Base-by-base conservation (phyloP, 2,329 filamentous ascomycete species). In the Alternaria hordeiaustralica region DNA sequence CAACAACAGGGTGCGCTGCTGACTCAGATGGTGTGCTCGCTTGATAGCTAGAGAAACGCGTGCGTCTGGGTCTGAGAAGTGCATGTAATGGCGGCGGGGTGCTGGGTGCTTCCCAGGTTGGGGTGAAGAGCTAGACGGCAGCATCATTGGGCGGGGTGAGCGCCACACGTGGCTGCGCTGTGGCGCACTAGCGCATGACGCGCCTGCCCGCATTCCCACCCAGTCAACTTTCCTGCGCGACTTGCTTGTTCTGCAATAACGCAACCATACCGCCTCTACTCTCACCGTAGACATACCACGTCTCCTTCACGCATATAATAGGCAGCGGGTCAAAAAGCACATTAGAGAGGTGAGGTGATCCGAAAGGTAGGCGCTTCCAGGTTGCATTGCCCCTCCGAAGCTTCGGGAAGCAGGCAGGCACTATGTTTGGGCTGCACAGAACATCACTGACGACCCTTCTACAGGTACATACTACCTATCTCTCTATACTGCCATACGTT, bases 331-430 rank as follows among this genome's bases (percentile, higher is more conserved):
- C 11, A 6, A 6, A 12, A 30, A 30, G 12, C 1, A 6, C 28
- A 6, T 12, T 12, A 3, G 6, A 30, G 28, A 6, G 11, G 3
- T 30, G 2, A 30, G 28, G 5, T 1, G 12, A 13, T 6, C 13
- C 28, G 30, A 18, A 20, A 20, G 20, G 43, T 57, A 59, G 13
- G 45, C 60, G 28, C 50, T 25, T 41, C 36, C 36, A 41, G n/a
- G 36, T 41, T 43, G 23, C 54, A 33, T 21, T 43, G 50, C 58
- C 53, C 56, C 59, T 51, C 55, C 51, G 53, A 62, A 56, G 60
- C 60, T 70, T 70, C 66, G 68, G 55, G 68, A 70, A 70, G n/a
- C 45, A 64, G 64, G 58, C 33, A 2, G 59, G 60, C 28, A 2
- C 15, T 21, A 54, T 43, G n/a, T 18, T 33, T 44, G 12, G 21